Evolutionary conservation across 768 basidiomycete species (phyloP).

Genomic region (Gymnopilus junonius): DNA sequence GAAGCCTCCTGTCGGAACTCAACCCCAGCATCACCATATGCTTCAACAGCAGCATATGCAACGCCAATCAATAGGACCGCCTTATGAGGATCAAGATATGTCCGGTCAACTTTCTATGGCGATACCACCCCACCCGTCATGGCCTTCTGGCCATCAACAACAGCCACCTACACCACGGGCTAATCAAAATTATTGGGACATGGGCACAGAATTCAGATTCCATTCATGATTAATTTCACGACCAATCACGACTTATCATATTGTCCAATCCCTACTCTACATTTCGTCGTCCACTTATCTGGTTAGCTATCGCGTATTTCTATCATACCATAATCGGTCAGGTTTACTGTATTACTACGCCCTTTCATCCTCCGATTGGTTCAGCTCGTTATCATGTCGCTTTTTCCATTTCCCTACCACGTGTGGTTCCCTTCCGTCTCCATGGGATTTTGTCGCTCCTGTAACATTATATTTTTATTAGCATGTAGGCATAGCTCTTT

Average conservation of each 20-base stretch:
- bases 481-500: background rate
- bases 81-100: slow-evolving; percentile 14
- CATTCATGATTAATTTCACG: slow-evolving; percentile 7
- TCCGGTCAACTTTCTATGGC: slow-evolving; percentile 11
- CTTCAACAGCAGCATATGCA: slow-evolving; percentile 20
- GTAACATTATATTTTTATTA: background rate
- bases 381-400: background rate
- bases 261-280: background rate
- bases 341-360: background rate
- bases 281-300: background rate
- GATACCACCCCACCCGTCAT: slow-evolving; percentile 4
- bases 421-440: background rate
- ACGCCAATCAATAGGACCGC: slow-evolving; percentile 3
- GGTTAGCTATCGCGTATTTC: background rate
- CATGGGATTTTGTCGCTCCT: background rate
- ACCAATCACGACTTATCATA: background rate
- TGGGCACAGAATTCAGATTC: slow-evolving; percentile 14
- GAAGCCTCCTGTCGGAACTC: slow-evolving; percentile 30
- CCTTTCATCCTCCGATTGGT: background rate
- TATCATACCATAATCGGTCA: background rate
- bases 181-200: slow-evolving; percentile 21
- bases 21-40: slow-evolving; percentile 20
- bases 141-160: slow-evolving; percentile 12
- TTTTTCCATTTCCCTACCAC: background rate
- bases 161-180: background rate